Conservation (phyloP, 2,329 filamentous ascomycete genomes). For the Pseudogymnoascus destructans region DNA sequence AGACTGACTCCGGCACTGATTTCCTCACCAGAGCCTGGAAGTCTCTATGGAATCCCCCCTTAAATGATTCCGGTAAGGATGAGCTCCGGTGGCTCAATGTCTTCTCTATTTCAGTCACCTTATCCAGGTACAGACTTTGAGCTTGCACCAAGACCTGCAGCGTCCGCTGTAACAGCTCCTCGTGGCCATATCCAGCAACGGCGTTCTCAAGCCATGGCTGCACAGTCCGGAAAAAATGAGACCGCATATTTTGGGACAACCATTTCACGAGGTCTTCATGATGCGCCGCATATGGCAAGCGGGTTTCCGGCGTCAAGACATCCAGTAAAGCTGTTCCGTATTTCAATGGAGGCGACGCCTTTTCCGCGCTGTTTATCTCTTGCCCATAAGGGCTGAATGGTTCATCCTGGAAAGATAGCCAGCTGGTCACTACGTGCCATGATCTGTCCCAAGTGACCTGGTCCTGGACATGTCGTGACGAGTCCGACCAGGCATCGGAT, state of each 20-base stretch:
- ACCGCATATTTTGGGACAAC: constrained; percentile 47
- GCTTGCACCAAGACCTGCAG: constrained; percentile 47
- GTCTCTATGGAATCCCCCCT: constrained; percentile 44
- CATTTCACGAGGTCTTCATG: constrained; percentile 45
- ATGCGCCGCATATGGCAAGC: constrained; percentile 36
- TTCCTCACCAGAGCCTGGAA: constrained; percentile 53
- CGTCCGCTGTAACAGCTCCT: constrained; percentile 36
- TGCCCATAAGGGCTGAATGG: constrained; percentile 23
- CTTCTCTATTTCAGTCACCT: constrained; percentile 38
- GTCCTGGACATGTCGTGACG: constrained; percentile 15
- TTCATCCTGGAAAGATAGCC: constrained; percentile 41
- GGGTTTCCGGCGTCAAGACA: constrained; percentile 35
- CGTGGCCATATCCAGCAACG: constrained; percentile 25
- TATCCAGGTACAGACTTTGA: constrained; percentile 43
- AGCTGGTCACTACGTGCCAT: constrained; percentile 48
- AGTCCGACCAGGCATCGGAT: neutral
- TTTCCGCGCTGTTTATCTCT: constrained; percentile 26
- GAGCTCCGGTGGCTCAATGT: constrained; percentile 30
- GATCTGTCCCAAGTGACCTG: constrained; percentile 47
- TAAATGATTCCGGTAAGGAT: constrained; percentile 28
- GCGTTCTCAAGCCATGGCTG: constrained; percentile 40
- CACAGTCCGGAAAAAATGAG: constrained; percentile 47
- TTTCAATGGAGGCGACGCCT: constrained; percentile 13
- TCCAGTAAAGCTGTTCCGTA: constrained; percentile 42
- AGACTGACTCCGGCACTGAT: constrained; percentile 42